Evolutionary conservation across 495 filamentous ascomycete species (phyloP).

Genomic region (Achaetomiella virescens): DNA sequence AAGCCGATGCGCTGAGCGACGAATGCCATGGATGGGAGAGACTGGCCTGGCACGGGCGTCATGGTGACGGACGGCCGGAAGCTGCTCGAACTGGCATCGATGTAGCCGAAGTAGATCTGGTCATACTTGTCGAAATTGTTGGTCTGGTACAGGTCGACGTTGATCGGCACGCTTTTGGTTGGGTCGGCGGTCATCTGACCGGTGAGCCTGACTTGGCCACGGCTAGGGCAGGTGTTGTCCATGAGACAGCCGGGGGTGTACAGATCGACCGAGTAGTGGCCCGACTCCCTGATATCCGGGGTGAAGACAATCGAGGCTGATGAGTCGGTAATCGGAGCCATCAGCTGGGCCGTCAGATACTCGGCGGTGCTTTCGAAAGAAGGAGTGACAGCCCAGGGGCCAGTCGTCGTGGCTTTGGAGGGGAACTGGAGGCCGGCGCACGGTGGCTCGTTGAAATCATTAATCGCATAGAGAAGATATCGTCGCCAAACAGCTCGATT

Average conservation of each 20-base stretch:
- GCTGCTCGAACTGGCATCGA: constrained; percentile 65
- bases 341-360: constrained; percentile 66
- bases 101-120: constrained; percentile 72
- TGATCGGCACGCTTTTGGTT: constrained; percentile 39
- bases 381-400: constrained; percentile 63
- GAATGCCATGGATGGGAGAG: constrained; percentile 57
- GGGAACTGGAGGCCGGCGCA: constrained; percentile 62
- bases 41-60: constrained; percentile 58
- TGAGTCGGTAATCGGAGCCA: constrained; percentile 43
- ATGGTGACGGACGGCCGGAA: constrained; percentile 83
- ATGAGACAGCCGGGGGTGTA: constrained; percentile 86
- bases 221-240: constrained; percentile 66
- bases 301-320: constrained; percentile 65
- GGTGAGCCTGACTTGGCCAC: constrained; percentile 76
- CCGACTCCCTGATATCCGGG: constrained; percentile 81
- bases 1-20: constrained; percentile 85
- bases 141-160: constrained; percentile 68
- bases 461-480: constrained; percentile 81
- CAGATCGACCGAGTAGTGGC: constrained; percentile 80
- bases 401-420: constrained; percentile 60
- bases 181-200: constrained; percentile 54
- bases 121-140: constrained; percentile 95
- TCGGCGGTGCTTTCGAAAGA: constrained; percentile 59
- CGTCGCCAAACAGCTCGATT: constrained; percentile 83
- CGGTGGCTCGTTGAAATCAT: constrained; percentile 79